Evolutionary conservation across 2,329 filamentous ascomycete genomes (phyloP), one percentile per base, ranked within the genome.

Genomic region (Cyclaneusma minus): DNA sequence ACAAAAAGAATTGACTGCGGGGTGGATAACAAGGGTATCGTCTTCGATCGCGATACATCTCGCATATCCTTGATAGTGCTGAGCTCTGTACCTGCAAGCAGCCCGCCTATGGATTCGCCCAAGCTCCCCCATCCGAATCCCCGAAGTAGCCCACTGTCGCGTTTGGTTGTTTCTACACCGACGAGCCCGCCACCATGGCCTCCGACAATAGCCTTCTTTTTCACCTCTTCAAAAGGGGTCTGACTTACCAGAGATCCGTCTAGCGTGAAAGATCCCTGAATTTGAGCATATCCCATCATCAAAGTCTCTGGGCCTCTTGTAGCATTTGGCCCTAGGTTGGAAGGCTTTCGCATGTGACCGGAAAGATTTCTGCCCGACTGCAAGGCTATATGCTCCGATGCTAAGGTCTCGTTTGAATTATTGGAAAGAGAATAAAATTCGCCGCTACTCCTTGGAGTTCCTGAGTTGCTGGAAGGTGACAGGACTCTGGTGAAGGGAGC

Each of bases 211-310:
- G 81, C 85, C 53, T 92, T 94, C 32, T 85, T 69, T 50, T 98
- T 98, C 20, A 95, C 85, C 42, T 91, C 82, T 45, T 98, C 89
- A 42, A 98, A 98, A 0, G 81, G 81, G 0, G 72, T 72, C 20
- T 91, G 73, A 41, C 91, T 87, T 32, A 98, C 73, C 13, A 98
- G 57, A 2, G 89, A 93, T 1, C 84, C 84, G 45, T 98, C 89
- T 5, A 98, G 56, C 0, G 74, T 83, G 41, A 98, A 98, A 0
- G 81, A 85, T 4, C 89, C 89, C 50, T 83, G 80, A 3, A 95
- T 70, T 42, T 98, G 89, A 3, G 82, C 87, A 51, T 92, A 98
- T 1, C 85, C 89, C 89, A 98, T 98, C 72, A 98, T 91, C 28
- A 98, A 56, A 2, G 77, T 75, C 47, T 95, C 85, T 1, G 81